These are phyloP conservation scores for Yarrowia keelungensis DNA, from an alignment of 805 yeast genomes.

Conservation along the genomic window DNA sequence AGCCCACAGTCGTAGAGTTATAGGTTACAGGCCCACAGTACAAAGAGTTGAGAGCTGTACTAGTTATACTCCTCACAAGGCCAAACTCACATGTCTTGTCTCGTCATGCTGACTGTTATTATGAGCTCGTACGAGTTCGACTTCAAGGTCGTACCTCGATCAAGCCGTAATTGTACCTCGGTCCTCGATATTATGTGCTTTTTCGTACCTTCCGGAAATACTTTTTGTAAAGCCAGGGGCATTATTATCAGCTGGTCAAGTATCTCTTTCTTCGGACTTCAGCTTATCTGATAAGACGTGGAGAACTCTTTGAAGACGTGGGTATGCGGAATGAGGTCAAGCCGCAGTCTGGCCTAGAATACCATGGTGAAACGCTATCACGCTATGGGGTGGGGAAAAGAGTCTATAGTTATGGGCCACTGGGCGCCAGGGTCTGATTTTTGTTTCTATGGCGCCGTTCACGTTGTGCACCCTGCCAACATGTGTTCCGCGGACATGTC, in stretches of 20 bases:
- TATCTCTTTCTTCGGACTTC: neutral
- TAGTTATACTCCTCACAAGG: too few species aligned
- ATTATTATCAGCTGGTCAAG: neutral
- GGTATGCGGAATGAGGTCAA: slow-evolving; percentile 3
- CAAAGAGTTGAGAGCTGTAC: too few species aligned
- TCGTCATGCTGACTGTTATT: too few species aligned
- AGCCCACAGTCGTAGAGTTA: too few species aligned
- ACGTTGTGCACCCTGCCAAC: neutral
- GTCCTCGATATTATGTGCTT: too few species aligned
- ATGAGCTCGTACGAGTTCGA: too few species aligned
- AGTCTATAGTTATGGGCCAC: neutral
- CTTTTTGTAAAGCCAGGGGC: too few species aligned
- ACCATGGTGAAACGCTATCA: neutral
- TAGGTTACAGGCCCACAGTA: too few species aligned
- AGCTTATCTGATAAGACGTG: slow-evolving; percentile 9
- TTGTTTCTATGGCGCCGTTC: neutral
- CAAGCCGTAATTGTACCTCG: too few species aligned
- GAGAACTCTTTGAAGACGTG: neutral
- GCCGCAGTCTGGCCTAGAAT: neutral
- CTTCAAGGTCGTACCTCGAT: too few species aligned
- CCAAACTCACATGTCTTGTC: too few species aligned
- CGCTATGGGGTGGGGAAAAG: neutral
- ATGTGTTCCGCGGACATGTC: neutral
- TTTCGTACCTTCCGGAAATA: too few species aligned
- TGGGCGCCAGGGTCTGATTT: neutral